Conservation (phyloP, 306 rosid genomes). For the Acacia confusa region DNA sequence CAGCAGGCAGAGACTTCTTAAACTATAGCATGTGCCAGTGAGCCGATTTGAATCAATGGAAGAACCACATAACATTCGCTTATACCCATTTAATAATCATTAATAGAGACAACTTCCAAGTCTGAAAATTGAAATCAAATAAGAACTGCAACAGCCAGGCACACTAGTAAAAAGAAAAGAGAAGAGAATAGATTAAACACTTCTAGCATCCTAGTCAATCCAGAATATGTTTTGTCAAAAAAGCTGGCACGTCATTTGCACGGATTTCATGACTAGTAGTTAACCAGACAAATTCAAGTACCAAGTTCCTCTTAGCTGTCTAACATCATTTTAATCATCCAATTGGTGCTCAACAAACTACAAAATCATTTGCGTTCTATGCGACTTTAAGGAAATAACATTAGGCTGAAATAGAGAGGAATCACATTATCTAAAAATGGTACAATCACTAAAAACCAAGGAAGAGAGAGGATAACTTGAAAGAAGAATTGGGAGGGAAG, state of each 20-base stretch:
- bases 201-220: neutral
- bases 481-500: neutral
- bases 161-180: neutral
- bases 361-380: neutral
- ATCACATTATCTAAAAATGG: neutral
- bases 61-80: neutral
- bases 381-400: neutral
- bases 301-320: neutral
- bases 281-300: neutral
- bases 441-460: neutral
- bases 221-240: neutral
- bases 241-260: neutral
- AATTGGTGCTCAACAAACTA: neutral
- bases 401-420: neutral
- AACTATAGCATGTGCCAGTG: neutral
- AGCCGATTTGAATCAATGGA: neutral
- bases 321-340: neutral
- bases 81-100: neutral
- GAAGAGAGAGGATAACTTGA: neutral
- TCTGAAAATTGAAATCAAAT: neutral
- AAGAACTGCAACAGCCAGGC: slow-evolving; percentile 18
- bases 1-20: neutral
- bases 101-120: neutral
- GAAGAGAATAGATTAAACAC: neutral
- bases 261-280: neutral